Evolutionary conservation across 441 rosid species (phyloP).

Genomic region (Gossypium gossypioides): DNA sequence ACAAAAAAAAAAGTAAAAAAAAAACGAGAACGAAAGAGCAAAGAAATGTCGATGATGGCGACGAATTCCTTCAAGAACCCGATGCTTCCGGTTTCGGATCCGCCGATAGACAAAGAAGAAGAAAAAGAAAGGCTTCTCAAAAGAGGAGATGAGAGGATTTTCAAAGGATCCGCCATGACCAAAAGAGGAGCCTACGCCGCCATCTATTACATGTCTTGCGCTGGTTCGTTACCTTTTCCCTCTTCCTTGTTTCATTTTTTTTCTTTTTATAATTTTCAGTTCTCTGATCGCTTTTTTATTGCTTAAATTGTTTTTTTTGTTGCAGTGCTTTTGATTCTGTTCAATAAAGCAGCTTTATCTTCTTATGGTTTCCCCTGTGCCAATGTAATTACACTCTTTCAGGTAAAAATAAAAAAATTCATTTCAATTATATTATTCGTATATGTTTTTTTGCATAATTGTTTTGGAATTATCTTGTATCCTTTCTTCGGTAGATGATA

Average conservation of each 20-base stretch:
- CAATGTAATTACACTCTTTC: conserved; percentile 76
- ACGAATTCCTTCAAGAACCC: conserved; percentile 40
- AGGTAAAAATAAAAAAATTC: conserved; percentile 29
- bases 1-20: no score
- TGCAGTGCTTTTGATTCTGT: conserved; percentile 64
- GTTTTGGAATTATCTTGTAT: background rate
- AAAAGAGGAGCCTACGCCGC: conserved; percentile 81
- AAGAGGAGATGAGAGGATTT: conserved; percentile 55
- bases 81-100: conserved; percentile 57
- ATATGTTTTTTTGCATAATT: background rate
- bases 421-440: background rate
- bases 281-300: background rate
- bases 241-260: background rate
- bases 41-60: conserved; percentile 31
- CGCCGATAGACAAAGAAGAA: conserved; percentile 30
- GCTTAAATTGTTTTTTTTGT: background rate
- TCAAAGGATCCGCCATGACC: conserved; percentile 90
- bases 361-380: conserved; percentile 72
- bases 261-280: background rate
- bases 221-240: conserved; percentile 35
- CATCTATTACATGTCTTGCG: conserved; percentile 79
- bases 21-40: background rate
- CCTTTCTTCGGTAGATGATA: conserved; percentile 44
- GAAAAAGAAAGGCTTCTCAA: conserved; percentile 44
- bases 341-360: conserved; percentile 97